Conservation (phyloP, 352 stramenopile species). For the Phytophthora hybrid region DNA sequence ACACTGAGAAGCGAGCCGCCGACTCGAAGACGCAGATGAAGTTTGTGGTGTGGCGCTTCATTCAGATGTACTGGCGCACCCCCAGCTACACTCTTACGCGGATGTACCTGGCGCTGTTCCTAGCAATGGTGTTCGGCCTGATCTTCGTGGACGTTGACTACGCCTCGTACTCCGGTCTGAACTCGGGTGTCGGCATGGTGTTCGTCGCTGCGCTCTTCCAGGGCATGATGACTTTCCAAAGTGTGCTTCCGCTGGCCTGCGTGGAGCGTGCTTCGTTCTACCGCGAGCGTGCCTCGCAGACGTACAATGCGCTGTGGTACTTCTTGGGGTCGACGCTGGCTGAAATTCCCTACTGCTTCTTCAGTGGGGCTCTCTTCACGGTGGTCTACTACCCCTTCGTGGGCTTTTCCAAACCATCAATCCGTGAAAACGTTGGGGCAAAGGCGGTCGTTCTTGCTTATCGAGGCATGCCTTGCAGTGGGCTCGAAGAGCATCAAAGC, state of each 20-base stretch:
- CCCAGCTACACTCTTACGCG: conserved; percentile 77
- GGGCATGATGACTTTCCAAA: conserved; percentile 73
- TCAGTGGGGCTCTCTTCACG: conserved; percentile 44
- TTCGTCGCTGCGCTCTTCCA: conserved; percentile 71
- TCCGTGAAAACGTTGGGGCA: too few relatives aligned
- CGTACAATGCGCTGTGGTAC: conserved; percentile 81
- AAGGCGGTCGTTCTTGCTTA: too few relatives aligned
- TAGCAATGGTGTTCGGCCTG: conserved; percentile 75
- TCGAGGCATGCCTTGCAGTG: too few relatives aligned
- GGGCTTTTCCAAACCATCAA: conserved; percentile 13
- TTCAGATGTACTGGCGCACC: conserved; percentile 53
- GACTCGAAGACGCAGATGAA: conserved; percentile 33
- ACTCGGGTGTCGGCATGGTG: conserved; percentile 61
- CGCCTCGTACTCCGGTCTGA: conserved; percentile 44
- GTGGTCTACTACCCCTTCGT: conserved; percentile 49
- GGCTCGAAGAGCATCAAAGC: too few relatives aligned
- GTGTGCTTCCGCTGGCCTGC: conserved; percentile 69
- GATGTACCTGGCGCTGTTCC: conserved; percentile 61
- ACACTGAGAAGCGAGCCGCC: conserved; percentile 36
- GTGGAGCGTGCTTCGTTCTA: conserved; percentile 72
- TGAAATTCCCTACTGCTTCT: conserved; percentile 76
- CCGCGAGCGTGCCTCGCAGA: conserved; percentile 82
- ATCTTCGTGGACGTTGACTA: conserved; percentile 58
- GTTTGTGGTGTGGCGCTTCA: conserved; percentile 42
- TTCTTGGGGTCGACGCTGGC: conserved; percentile 48